phyloP scores from a whole-genome alignment of 2,329 filamentous ascomycete species.

The Chrysosporium queenslandicum region DNA sequence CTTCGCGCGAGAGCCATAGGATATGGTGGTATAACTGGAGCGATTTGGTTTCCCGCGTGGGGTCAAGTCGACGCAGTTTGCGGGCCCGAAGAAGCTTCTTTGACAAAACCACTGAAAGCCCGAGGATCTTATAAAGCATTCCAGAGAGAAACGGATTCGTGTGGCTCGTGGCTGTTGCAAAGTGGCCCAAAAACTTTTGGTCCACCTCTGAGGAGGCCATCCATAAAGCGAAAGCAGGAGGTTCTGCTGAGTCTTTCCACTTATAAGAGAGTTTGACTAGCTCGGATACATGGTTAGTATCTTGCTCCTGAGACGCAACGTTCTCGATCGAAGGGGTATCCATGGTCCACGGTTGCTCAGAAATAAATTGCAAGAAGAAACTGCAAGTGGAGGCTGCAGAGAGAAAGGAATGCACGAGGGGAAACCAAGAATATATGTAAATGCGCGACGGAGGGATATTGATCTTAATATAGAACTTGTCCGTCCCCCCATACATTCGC shows the following conservation, averaged over 20 bases:
- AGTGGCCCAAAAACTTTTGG: constrained; percentile 87
- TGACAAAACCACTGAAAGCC: constrained; percentile 78
- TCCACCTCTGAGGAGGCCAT: constrained; percentile 98
- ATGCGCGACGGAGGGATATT: neutral
- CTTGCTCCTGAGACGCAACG: neutral
- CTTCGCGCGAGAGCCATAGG: constrained; percentile 89
- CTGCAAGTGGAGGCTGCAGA: too few relatives aligned
- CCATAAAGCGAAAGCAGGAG: constrained; percentile 32
- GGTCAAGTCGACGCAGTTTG: constrained; percentile 72
- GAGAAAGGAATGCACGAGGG: neutral
- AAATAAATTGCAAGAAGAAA: neutral
- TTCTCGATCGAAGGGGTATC: neutral
- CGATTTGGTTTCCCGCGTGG: constrained; percentile 65
- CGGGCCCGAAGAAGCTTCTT: constrained; percentile 73
- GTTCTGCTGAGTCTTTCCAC: constrained; percentile 25
- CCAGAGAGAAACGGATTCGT: constrained; percentile 64
- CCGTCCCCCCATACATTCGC: neutral
- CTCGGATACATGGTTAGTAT: constrained; percentile 3
- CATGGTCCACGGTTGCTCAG: constrained; percentile 2
- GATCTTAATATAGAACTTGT: neutral
- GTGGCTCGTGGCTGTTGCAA: constrained; percentile 67
- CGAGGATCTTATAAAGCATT: constrained; percentile 83
- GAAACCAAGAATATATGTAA: neutral
- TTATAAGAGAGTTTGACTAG: constrained; percentile 15
- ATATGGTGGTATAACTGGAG: constrained; percentile 83